Base-by-base conservation (phyloP, 2,329 filamentous ascomycete genomes). In the Pyrenochaeta sp. region DNA sequence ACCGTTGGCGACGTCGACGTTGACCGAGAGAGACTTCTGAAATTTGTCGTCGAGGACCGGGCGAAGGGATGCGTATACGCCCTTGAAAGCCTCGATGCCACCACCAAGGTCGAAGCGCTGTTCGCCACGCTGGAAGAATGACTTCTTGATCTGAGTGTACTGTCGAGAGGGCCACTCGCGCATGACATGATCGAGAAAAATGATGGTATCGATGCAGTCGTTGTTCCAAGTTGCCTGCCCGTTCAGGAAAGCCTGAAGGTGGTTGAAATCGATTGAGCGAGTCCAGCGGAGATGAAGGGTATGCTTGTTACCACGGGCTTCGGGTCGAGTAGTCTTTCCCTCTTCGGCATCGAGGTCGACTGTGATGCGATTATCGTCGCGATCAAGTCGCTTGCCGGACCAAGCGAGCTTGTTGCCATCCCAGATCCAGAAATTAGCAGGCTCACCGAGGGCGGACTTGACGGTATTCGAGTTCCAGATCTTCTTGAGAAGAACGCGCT, bases 1-100 rank as follows among this genome's bases (percentile, higher is more conserved):
- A 0, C 92, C 91, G 72, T 98, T 97, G 55, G 93, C 90, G 30
- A 97, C 90, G 70, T 99, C 94, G 10, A 96, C 88, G 67, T 97
- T 98, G 73, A 99, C 81, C 0, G 91, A 87, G 5, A 98, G 83
- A 8, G 86, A 87, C 27, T 86, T 84, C 32, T 86, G 83, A 62
- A 72, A 55, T 62, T 68, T 59, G 67, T 76, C 69, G 75, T 80
- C 59, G 70, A 91, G 84, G 46, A 89, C 90, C 24, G 94, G 85
- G 42, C 93, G 88, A 50, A 97, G 88, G 0, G 93, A 93, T 9
- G 92, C 88, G 69, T 97, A 98, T 4, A 93, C 90, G 30, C 95
- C 95, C 74, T 96, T 97, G 80, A 92, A 89, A 0, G 92, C 92
- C 71, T 93, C 88, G 2, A 95, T 82, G 54, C 83, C 87, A 24